phyloP scores from a whole-genome alignment of 78 protist genomes.

The Dictyostelium intermedium region DNA sequence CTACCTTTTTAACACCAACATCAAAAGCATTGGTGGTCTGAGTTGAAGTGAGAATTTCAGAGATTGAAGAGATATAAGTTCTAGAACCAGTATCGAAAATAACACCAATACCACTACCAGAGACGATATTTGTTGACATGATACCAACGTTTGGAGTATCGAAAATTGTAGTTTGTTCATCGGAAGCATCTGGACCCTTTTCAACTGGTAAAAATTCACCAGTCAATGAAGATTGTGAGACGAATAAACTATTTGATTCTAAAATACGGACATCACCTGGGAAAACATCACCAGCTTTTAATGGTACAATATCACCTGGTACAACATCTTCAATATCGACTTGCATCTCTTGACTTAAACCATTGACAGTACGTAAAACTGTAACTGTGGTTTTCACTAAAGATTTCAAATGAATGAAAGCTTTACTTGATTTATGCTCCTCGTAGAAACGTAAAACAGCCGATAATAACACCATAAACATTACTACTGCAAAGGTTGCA shows the following conservation, averaged over 20 bases:
- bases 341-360: neutral
- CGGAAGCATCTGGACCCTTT: conserved; percentile 31
- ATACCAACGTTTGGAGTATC: conserved; percentile 77
- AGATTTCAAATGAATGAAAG: conserved; percentile 72
- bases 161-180: conserved; percentile 51
- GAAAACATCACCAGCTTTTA: conserved; percentile 81
- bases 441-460: conserved; percentile 76
- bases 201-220: conserved; percentile 85
- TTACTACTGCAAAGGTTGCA: conserved; percentile 59
- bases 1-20: conserved; percentile 76
- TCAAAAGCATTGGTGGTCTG: conserved; percentile 67
- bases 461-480: conserved; percentile 63
- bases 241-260: conserved; percentile 67
- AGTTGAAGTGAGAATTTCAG: conserved; percentile 66
- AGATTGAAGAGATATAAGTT: conserved; percentile 71
- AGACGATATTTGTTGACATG: conserved; percentile 74
- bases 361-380: conserved; percentile 23
- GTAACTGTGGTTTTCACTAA: conserved; percentile 54
- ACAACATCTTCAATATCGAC: conserved; percentile 71
- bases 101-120: conserved; percentile 78
- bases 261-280: conserved; percentile 79
- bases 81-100: conserved; percentile 69
- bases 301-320: conserved; percentile 76
- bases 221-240: conserved; percentile 79
- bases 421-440: conserved; percentile 74